Conservation (phyloP, 371 early-diverging fungal genomes). For the Lichtheimia corymbifera region DNA sequence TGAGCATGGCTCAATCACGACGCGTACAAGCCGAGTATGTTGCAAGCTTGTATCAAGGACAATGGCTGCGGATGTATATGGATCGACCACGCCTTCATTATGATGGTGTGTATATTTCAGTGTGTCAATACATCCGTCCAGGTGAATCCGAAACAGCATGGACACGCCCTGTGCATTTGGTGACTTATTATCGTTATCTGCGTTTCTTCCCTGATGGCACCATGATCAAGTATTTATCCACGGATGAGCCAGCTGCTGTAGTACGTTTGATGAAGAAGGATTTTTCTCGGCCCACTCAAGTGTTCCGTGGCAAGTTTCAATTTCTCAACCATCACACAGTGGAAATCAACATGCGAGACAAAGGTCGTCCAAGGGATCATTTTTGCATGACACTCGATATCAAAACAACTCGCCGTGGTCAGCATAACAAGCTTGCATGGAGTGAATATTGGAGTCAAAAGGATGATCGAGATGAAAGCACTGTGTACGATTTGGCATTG, state of each 20-base stretch:
- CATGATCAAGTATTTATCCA: conserved; percentile 37
- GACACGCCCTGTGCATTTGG: conserved; percentile 51
- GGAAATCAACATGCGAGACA: conserved; percentile 22
- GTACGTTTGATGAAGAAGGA: conserved; percentile 26
- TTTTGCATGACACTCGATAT: conserved; percentile 41
- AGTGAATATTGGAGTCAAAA: conserved; percentile 29
- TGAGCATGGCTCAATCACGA: conserved; percentile 17
- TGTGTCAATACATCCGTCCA: conserved; percentile 51
- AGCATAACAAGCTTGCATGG: conserved; percentile 62
- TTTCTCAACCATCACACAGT: conserved; percentile 21
- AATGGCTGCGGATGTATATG: conserved; percentile 43
- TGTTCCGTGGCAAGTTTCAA: conserved; percentile 39
- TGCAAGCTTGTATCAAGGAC: conserved; percentile 13
- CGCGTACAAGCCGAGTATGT: conserved; percentile 13
- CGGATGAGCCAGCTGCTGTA: conserved; percentile 43
- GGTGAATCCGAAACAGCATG: conserved; percentile 44
- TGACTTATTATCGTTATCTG: conserved; percentile 64
- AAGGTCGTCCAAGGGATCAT: conserved; percentile 23
- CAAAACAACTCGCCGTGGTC: conserved; percentile 44
- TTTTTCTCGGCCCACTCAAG: conserved; percentile 23
- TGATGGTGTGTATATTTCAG: conserved; percentile 65
- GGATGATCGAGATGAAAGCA: conserved; percentile 21
- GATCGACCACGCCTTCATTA: conserved; percentile 56
- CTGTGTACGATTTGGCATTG: conserved; percentile 17
- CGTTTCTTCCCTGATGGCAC: conserved; percentile 57